Evolutionary conservation across 371 early-diverging fungal genomes (phyloP).

Genomic region (Mucor racemosus): DNA sequence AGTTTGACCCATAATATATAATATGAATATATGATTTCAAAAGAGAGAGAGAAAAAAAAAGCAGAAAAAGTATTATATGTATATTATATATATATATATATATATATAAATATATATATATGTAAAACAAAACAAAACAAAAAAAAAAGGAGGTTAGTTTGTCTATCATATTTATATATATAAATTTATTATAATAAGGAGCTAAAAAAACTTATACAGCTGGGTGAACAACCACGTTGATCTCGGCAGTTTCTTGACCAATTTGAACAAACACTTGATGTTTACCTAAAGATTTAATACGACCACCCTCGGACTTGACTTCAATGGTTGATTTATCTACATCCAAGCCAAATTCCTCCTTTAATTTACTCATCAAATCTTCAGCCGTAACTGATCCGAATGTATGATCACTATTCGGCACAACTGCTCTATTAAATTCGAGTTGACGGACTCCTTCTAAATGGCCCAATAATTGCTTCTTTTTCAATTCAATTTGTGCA

Average conservation of each 20-base stretch:
- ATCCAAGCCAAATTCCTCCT: constrained; percentile 40
- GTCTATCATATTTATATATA: constrained; percentile 7
- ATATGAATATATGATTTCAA: background rate
- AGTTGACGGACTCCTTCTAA: constrained; percentile 32
- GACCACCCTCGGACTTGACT: constrained; percentile 46
- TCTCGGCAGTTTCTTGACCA: constrained; percentile 30
- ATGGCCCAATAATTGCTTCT: constrained; percentile 25
- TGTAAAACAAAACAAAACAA: background rate
- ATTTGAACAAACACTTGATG: constrained; percentile 37
- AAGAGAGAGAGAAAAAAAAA: background rate
- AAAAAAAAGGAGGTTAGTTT: constrained; percentile 7
- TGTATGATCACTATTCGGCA: constrained; percentile 47
- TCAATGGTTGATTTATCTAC: constrained; percentile 46
- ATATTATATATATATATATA: background rate
- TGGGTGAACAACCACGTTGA: constrained; percentile 39
- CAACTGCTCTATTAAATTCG: constrained; percentile 45
- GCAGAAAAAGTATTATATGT: background rate
- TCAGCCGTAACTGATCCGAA: constrained; percentile 61
- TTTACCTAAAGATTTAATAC: constrained; percentile 51
- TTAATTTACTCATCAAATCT: constrained; percentile 45
- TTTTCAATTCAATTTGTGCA: constrained; percentile 12
- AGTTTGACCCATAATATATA: constrained; percentile 8
- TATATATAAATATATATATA: background rate
- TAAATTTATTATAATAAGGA: constrained; percentile 13
- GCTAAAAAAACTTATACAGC: constrained; percentile 16